These are phyloP conservation scores for Orbilia quercus DNA, from an alignment of 2,329 filamentous ascomycete species.

Conservation along the genomic window DNA sequence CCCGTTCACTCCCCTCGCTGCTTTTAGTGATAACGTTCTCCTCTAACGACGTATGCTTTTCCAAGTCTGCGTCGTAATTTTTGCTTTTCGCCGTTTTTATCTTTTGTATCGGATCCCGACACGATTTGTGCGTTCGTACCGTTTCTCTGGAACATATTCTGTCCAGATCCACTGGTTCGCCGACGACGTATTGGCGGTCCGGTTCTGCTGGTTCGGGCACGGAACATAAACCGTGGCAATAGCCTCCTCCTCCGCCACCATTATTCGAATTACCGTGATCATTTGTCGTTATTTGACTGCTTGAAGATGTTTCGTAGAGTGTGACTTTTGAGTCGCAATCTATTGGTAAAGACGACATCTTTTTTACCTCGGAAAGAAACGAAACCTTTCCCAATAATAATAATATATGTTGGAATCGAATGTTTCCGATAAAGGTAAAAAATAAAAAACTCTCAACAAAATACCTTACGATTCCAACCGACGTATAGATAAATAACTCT, in stretches of 20 bases:
- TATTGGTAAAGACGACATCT: conserved; percentile 14
- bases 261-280: conserved; percentile 4
- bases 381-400: not conserved
- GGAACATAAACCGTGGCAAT: conserved; percentile 2
- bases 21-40: conserved; percentile 11
- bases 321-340: conserved; percentile 35
- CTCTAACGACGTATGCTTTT: conserved; percentile 9
- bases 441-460: not conserved
- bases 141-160: conserved; percentile 32
- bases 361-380: conserved; percentile 30
- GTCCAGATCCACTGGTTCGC: conserved; percentile 48
- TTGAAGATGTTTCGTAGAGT: conserved; percentile 20
- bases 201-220: conserved; percentile 27
- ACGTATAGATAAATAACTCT: not conserved
- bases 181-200: conserved; percentile 47
- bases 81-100: conserved; percentile 8
- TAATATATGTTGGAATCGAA: too few species aligned
- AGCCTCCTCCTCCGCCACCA: too few species aligned
- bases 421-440: not conserved
- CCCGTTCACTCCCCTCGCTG: conserved; percentile 17
- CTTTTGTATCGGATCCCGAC: conserved; percentile 33
- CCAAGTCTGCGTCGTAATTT: conserved; percentile 20
- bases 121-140: conserved; percentile 30
- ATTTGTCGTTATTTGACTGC: conserved; percentile 17
- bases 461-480: not conserved